Base-by-base conservation (phyloP, 1,284 basidiomycete species). In the Crepidotus sp. region DNA sequence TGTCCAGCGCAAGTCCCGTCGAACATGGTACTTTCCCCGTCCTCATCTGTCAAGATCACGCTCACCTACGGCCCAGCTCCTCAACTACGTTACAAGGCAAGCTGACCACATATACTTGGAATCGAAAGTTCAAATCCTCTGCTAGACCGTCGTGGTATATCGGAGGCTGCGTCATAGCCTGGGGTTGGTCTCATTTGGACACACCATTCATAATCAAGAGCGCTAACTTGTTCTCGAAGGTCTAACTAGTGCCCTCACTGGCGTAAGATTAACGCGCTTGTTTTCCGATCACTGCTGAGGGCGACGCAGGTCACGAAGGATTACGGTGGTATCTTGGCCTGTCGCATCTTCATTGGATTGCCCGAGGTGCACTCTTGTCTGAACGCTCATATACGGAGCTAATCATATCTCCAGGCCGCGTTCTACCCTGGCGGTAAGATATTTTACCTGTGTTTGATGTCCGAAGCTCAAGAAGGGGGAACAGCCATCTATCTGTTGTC, bases 1-100 rank as follows among this genome's bases (percentile, higher is more conserved):
- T 71, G 71, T 36, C 76, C 78, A 0, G 71, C 73, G 3, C 77
- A 81, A 55, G 71, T 82, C 36, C 79, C 78, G 2, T 80, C 77
- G 0, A 81, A 81, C 45, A 80, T 83, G 73, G 76, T 76, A 46
- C 26, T 19, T 15, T 3, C 5, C 1, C 8, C 13, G 2, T 27
- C 10, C n/a, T 36, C 3, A 4, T 24, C 6, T 15, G 18, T 27
- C 19, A 9, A 10, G 14, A 8, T 27, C 7, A 3, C 14, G 18
- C 26, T 42, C 26, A 36, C 25, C n/a, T 13, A 33, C n/a, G n/a
- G 35, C 4, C 32, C 46, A 78, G 75, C 64, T 77, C 37, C 53
- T 80, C 29, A 76, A 76, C 45, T 67, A 68, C 46, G 65, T 78
- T 35, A 64, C 65, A 29, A 66, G 73, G 77, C 71, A 36, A 27